Percentiles rank a stretch among this genome's conserved stretches.
These are phyloP conservation scores for Bacidia gigantensis DNA, from an alignment of 495 filamentous ascomycete species.

Conservation along the genomic window DNA sequence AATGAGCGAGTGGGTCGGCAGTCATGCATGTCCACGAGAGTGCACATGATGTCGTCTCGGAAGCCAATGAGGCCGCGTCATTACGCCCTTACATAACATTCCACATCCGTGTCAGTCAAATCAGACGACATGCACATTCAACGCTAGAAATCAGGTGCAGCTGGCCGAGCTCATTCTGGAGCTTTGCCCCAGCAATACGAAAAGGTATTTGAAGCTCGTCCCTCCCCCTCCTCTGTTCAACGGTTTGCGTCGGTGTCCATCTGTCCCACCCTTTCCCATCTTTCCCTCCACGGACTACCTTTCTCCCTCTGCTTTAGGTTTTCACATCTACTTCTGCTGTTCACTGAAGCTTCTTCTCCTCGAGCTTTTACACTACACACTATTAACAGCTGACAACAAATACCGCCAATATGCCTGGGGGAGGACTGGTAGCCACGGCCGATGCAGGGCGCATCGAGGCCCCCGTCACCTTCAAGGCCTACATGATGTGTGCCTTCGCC, in stretches of 20 bases:
- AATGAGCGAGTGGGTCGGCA: background rate
- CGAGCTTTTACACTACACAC: too few relatives aligned
- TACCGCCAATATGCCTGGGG: slow-evolving; percentile 16
- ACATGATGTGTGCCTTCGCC: slow-evolving; percentile 56
- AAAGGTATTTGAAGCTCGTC: slow-evolving; percentile 3
- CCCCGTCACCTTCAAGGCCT: slow-evolving; percentile 51
- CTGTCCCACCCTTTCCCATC: background rate
- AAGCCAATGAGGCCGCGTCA: background rate
- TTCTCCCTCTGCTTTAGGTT: background rate
- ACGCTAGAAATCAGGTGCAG: slow-evolving; percentile 1
- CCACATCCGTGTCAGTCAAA: background rate
- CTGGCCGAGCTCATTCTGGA: background rate
- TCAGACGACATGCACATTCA: background rate
- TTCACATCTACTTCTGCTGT: too few relatives aligned
- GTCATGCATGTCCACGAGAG: background rate
- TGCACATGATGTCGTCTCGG: background rate
- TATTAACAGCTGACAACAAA: background rate
- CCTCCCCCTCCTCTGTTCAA: slow-evolving; percentile 1
- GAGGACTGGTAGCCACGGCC: slow-evolving; percentile 15
- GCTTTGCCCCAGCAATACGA: background rate
- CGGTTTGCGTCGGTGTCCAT: background rate
- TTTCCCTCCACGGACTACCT: background rate
- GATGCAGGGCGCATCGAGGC: slow-evolving; percentile 45
- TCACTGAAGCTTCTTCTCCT: too few relatives aligned
- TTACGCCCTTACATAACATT: background rate